phyloP scores from a whole-genome alignment of 2,329 filamentous ascomycete species.

The Aspergillus ruber region DNA sequence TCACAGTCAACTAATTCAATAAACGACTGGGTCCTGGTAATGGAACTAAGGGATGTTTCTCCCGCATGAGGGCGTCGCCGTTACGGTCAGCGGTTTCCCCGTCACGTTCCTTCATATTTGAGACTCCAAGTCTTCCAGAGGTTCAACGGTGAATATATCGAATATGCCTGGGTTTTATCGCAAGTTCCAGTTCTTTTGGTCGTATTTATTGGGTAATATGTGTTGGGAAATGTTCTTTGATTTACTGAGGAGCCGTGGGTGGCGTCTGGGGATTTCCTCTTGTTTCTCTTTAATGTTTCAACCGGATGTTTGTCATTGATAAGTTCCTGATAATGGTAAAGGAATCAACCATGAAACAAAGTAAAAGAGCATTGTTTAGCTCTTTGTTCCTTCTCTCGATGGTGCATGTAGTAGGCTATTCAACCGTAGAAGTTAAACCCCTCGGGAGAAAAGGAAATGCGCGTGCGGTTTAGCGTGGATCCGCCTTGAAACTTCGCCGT shows the following conservation, averaged over 20 bases:
- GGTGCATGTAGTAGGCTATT: background rate
- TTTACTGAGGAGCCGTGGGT: background rate
- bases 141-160: background rate
- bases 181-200: background rate
- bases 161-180: background rate
- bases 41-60: background rate
- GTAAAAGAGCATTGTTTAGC: background rate
- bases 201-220: background rate
- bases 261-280: background rate
- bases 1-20: constrained; percentile 42
- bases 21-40: background rate
- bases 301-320: background rate
- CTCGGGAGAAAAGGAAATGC: background rate
- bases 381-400: background rate
- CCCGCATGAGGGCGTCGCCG: background rate
- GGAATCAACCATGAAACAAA: background rate
- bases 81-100: background rate
- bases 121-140: background rate
- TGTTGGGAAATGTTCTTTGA: background rate
- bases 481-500: constrained; percentile 4
- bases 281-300: background rate
- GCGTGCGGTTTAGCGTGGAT: constrained; percentile 3
- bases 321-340: background rate
- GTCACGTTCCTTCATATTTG: background rate
- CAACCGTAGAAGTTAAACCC: background rate